Evolutionary conservation across 352 stramenopile genomes (phyloP), one percentile per base, ranked within the genome.

Genomic region (Phytophthora pisi): DNA sequence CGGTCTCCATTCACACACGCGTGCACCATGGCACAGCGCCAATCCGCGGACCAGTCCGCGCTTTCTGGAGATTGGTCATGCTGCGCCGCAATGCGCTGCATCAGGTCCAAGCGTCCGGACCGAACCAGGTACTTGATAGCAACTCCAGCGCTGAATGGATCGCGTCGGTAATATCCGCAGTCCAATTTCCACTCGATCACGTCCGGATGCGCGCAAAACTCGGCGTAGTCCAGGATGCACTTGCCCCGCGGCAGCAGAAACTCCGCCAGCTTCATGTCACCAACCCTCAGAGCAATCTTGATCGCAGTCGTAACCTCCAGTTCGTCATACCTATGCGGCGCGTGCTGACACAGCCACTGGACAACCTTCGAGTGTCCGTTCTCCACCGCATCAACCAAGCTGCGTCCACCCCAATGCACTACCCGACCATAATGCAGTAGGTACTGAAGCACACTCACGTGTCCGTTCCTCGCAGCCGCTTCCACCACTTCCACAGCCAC

Each of bases 111-210:
- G 24, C 54, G 54, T 42, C 46, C 62, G 2, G 62, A 68, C 11
- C 5, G 45, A 50, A 58, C 54, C 24, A 69, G 28, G 26, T 54
- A 23, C 24, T 64, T 64, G 4, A 69, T 69, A 4, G 62, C 62
- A 45, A 59, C 47, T 13, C 45, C 54, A 54, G 54, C 40, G 2
- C 62, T 40, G 15, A 64, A 64, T n/a, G 16, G n/a, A 23, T 69
- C 55, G 0, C 28, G 54, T n/a, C 31, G 36, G 5, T 59, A 53
- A 7, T 69, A 69, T 1, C 53, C 54, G 13, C 54, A 64, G 46
- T 69, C 47, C 54, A 69, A 15, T 11, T 69, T 47, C 62, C 53
- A 54, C 36, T 69, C 54, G n/a, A 69, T 59, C 26, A 59, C 49
- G 46, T 59, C 62, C 4, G 54, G 62, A 36, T 69, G 46, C 2